Percentiles rank a stretch among this genome's conserved stretches.
Evolutionary conservation across 345 rosid species (phyloP).

Genomic region (Arabis alpina): DNA sequence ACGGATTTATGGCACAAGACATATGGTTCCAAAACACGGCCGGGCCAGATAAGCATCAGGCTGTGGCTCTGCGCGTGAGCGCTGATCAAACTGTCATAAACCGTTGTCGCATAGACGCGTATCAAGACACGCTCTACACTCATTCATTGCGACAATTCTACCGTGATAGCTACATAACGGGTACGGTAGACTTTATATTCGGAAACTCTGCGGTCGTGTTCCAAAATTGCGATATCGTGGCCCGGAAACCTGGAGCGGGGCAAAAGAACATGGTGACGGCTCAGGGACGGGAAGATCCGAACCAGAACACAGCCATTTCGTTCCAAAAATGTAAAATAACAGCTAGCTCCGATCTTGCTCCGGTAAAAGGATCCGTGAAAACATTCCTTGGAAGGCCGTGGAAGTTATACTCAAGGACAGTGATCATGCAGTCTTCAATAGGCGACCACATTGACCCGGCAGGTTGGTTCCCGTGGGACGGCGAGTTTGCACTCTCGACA

Average conservation of each 20-base stretch:
- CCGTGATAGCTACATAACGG: conserved; percentile 64
- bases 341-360: conserved; percentile 60
- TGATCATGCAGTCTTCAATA: conserved; percentile 65
- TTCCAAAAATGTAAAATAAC: conserved; percentile 67
- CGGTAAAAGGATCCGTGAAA: conserved; percentile 49
- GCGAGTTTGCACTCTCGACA: conserved; percentile 66
- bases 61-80: conserved; percentile 82
- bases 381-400: conserved; percentile 88
- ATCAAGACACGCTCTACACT: conserved; percentile 77
- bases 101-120: conserved; percentile 74
- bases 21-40: conserved; percentile 81
- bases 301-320: conserved; percentile 80
- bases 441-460: conserved; percentile 70
- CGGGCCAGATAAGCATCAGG: conserved; percentile 79
- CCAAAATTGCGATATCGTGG: conserved; percentile 66
- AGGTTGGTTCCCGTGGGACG: conserved; percentile 82
- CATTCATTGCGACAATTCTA: conserved; percentile 77
- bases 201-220: conserved; percentile 76
- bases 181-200: conserved; percentile 81
- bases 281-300: conserved; percentile 68
- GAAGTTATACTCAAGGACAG: conserved; percentile 73
- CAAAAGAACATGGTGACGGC: conserved; percentile 83
- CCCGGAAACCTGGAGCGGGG: conserved; percentile 59
- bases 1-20: conserved; percentile 92
- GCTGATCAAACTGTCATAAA: conserved; percentile 79